phyloP scores from a whole-genome alignment of 495 filamentous ascomycete genomes.

The Xylaria acuta region DNA sequence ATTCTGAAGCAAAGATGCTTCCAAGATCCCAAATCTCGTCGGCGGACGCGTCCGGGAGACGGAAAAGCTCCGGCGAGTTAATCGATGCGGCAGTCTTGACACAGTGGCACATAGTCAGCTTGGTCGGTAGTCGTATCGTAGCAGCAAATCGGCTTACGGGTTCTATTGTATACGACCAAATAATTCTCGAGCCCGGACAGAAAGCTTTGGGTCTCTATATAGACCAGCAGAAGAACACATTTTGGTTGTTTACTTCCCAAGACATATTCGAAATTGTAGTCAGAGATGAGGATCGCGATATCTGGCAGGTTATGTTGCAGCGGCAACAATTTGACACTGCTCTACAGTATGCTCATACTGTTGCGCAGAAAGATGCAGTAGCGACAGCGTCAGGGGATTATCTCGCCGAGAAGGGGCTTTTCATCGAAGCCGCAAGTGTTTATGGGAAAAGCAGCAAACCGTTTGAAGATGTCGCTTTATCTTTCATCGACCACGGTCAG shows the following conservation, averaged over 20 bases:
- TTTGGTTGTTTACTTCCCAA: constrained; percentile 89
- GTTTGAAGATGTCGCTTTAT: constrained; percentile 93
- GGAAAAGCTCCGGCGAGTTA: constrained; percentile 68
- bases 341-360: constrained; percentile 74
- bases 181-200: constrained; percentile 81
- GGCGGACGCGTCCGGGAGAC: constrained; percentile 66
- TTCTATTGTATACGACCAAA: constrained; percentile 81
- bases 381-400: constrained; percentile 89
- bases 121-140: constrained; percentile 81
- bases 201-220: constrained; percentile 79
- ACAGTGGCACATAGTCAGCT: constrained; percentile 89
- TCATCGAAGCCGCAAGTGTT: constrained; percentile 81
- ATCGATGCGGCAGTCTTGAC: constrained; percentile 84
- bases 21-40: constrained; percentile 72
- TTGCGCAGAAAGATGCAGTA: constrained; percentile 84
- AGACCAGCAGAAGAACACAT: constrained; percentile 91
- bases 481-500: constrained; percentile 86
- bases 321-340: constrained; percentile 87
- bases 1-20: constrained; percentile 75
- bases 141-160: constrained; percentile 87
- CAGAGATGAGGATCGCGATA: constrained; percentile 86
- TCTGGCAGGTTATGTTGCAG: constrained; percentile 90
- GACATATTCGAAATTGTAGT: constrained; percentile 94
- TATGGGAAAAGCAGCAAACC: constrained; percentile 96
- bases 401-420: constrained; percentile 78